Evolutionary conservation across 257 asterid species (phyloP).

Genomic region (Fraxinus quadrangulata): DNA sequence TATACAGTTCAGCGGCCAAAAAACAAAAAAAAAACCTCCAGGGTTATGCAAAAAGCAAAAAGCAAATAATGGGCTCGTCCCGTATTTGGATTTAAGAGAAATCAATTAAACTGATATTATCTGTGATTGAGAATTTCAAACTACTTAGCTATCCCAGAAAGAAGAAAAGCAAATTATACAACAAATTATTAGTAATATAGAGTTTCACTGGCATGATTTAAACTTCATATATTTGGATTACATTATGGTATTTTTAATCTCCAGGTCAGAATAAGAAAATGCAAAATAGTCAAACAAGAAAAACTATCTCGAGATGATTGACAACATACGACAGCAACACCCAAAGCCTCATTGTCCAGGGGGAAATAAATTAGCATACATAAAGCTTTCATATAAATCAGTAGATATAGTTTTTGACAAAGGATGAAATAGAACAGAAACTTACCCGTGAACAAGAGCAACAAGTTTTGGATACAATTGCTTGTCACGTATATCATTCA

Average conservation of each 20-base stretch:
- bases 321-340: not conserved
- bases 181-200: too few species aligned
- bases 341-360: not conserved
- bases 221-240: too few species aligned
- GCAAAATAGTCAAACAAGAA: too few species aligned
- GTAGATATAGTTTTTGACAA: not conserved
- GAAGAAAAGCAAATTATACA: too few species aligned
- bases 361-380: not conserved
- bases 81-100: too few species aligned
- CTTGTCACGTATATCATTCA: conserved; percentile 89
- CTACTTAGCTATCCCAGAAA: too few species aligned
- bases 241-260: too few species aligned
- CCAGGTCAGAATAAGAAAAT: too few species aligned
- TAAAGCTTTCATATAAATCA: not conserved
- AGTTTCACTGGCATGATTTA: too few species aligned
- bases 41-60: not conserved
- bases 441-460: conserved; percentile 80
- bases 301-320: not conserved
- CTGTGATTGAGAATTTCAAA: too few species aligned
- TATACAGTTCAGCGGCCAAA: not conserved
- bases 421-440: not conserved
- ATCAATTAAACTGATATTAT: too few species aligned
- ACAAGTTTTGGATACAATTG: conserved; percentile 86
- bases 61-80: not conserved
- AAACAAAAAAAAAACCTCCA: not conserved